A percentile compares a stretch with the other conserved stretches of the same genome.
phyloP scores from a whole-genome alignment of 495 filamentous ascomycete species.

The Ramalina peruviana region DNA sequence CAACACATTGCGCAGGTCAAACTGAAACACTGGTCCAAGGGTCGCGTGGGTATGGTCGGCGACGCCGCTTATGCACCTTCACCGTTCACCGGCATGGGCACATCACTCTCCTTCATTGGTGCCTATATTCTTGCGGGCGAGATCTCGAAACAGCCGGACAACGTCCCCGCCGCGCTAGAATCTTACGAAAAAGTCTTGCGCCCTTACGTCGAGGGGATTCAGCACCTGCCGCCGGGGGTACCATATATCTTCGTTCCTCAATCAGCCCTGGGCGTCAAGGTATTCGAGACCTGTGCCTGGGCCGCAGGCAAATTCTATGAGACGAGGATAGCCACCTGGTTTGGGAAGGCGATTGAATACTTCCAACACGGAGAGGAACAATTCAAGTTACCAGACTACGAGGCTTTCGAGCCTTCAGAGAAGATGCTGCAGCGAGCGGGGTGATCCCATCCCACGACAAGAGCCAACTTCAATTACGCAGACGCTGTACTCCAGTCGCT shows the following conservation, averaged over 20 bases:
- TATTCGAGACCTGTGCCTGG: background rate
- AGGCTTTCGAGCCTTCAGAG: conserved; percentile 1
- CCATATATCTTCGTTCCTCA: background rate
- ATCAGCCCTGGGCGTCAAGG: background rate
- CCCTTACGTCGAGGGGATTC: conserved; percentile 9
- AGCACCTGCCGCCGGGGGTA: conserved; percentile 11
- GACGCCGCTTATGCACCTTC: conserved; percentile 13
- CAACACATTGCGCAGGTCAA: conserved; percentile 14
- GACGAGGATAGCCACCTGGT: background rate
- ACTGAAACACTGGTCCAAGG: conserved; percentile 11
- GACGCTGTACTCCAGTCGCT: no score
- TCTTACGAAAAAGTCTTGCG: conserved; percentile 11
- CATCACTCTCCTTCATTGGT: conserved; percentile 13
- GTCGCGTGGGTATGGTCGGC: conserved; percentile 10
- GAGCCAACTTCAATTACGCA: no score
- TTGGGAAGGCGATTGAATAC: background rate
- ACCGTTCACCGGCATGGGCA: conserved; percentile 15
- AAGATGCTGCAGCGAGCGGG: no score
- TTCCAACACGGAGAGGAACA: background rate
- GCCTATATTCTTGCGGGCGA: conserved; percentile 12
- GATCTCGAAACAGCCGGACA: background rate
- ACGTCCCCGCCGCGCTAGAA: conserved; percentile 6
- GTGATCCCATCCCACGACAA: no score
- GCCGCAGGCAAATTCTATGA: background rate
- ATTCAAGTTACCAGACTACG: conserved; percentile 5